Evolutionary conservation across 495 filamentous ascomycete species (phyloP), one percentile per base, ranked within the genome.

Genomic region (Neurospora sp.): DNA sequence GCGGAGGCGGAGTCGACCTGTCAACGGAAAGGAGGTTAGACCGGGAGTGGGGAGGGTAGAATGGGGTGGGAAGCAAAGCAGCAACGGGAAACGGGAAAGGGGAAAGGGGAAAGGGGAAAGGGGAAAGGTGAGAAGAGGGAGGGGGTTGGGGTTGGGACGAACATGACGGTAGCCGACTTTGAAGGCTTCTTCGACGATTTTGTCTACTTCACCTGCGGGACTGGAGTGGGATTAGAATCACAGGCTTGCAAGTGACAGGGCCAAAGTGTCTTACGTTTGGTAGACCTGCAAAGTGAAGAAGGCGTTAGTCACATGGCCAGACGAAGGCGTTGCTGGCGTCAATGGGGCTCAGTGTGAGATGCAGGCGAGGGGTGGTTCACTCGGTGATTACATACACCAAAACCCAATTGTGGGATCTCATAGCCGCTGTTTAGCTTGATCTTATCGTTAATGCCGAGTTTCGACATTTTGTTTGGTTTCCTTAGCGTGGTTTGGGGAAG

Each of bases 321-420:
- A 27, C 23, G 18, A 46, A 42, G 31, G 31, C 62, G 62, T 49
- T 39, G n/a, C 70, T 46, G 18, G n/a, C 37, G 6, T 38, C 37
- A 8, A 46, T 4, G 42, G 37, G n/a, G 18, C 16, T 49, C 42
- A 11, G 11, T 18, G 9, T 27, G 16, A 72, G 40, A 54, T 54
- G 35, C 20, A 69, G 12, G 5, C 27, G 31, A 23, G 44, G 46
- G 16, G 54, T 9, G 14, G 66, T 54, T 71, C 12, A 12, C n/a
- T 77, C 35, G 20, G 20, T 10, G 5, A 62, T 35, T 31, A 85
- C 90, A 78, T 86, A 92, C 91, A 70, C 91, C 92, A 77, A 89
- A 94, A 3, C 93, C 93, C 44, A 95, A 77, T 11, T 87, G 81
- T 0, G 93, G 93, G 44, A 96, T 93, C 73, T 93, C 89, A 79